Percentiles rank a stretch among this genome's conserved stretches.
Conservation (phyloP, 2,329 filamentous ascomycete species). For the Alternaria sp. region DNA sequence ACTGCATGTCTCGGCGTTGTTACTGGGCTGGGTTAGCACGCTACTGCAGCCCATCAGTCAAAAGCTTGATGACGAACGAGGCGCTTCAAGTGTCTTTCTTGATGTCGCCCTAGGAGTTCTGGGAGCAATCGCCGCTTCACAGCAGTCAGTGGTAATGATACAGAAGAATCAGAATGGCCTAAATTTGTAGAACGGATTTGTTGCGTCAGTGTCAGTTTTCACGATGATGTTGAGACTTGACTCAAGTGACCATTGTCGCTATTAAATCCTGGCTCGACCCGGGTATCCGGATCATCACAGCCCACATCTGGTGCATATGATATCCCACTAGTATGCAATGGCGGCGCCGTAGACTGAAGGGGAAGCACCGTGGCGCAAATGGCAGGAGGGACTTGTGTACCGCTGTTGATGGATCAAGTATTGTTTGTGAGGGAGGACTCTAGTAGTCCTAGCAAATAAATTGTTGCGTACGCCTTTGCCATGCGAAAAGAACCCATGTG, state of each 20-base stretch:
- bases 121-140: not conserved
- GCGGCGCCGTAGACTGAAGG: not conserved
- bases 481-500: not conserved
- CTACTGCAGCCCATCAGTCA: conserved; percentile 28
- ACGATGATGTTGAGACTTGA: not conserved
- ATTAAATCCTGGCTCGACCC: not conserved
- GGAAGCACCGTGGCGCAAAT: not conserved
- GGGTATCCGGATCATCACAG: not conserved
- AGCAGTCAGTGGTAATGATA: not conserved
- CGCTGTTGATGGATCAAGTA: not conserved
- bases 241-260: not conserved
- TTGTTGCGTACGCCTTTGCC: not conserved
- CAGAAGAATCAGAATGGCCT: not conserved
- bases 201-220: not conserved
- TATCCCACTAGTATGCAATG: conserved; percentile 1
- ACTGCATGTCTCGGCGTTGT: conserved; percentile 34
- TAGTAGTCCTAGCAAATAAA: not conserved
- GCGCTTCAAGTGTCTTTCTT: conserved; percentile 20
- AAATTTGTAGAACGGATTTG: not conserved
- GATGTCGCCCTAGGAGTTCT: conserved; percentile 2
- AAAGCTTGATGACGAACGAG: conserved; percentile 40
- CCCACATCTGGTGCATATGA: conserved; percentile 7
- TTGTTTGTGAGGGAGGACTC: not conserved
- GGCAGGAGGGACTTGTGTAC: not conserved
- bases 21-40: conserved; percentile 34